Evolutionary conservation across 2,329 filamentous ascomycete genomes (phyloP).

Genomic region (Esteya vermicola): DNA sequence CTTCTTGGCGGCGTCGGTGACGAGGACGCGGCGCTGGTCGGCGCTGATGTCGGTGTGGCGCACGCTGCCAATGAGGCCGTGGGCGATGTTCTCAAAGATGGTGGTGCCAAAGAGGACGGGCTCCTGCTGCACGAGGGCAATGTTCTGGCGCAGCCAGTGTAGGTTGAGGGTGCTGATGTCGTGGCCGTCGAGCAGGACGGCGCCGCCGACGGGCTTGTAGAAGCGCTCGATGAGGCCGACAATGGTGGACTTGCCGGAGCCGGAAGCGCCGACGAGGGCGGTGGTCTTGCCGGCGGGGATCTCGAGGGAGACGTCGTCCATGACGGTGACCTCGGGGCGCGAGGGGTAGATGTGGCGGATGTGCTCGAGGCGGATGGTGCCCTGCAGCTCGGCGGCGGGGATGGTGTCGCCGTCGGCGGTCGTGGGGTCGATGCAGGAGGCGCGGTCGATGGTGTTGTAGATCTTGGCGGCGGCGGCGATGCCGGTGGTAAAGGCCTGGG

Average conservation of each 20-base stretch:
- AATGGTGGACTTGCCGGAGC: slow-evolving; percentile 89
- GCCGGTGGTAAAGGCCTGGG: slow-evolving; percentile 73
- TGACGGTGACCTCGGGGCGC: slow-evolving; percentile 75
- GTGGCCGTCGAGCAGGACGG: slow-evolving; percentile 67
- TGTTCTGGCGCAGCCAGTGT: slow-evolving; percentile 81
- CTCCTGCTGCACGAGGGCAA: slow-evolving; percentile 86
- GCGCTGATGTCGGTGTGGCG: slow-evolving; percentile 54
- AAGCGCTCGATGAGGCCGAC: slow-evolving; percentile 88
- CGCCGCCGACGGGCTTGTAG: slow-evolving; percentile 74
- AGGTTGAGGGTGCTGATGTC: slow-evolving; percentile 74
- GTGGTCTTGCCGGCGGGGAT: slow-evolving; percentile 87
- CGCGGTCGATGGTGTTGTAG: slow-evolving; percentile 80
- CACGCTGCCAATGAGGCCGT: slow-evolving; percentile 75
- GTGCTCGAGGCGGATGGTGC: slow-evolving; percentile 65
- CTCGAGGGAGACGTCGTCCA: slow-evolving; percentile 65
- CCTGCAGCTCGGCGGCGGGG: slow-evolving; percentile 47
- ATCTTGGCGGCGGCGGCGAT: slow-evolving; percentile 83
- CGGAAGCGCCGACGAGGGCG: slow-evolving; percentile 84
- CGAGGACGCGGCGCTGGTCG: slow-evolving; percentile 54
- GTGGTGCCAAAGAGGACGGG: slow-evolving; percentile 81
- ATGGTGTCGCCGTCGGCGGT: slow-evolving; percentile 58
- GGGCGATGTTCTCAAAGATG: slow-evolving; percentile 79
- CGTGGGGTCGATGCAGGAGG: slow-evolving; percentile 69
- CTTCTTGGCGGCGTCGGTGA: slow-evolving; percentile 72
- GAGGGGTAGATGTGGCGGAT: slow-evolving; percentile 93